Evolutionary conservation across 2,329 filamentous ascomycete genomes (phyloP).

Genomic region (Exophiala oligosperma): DNA sequence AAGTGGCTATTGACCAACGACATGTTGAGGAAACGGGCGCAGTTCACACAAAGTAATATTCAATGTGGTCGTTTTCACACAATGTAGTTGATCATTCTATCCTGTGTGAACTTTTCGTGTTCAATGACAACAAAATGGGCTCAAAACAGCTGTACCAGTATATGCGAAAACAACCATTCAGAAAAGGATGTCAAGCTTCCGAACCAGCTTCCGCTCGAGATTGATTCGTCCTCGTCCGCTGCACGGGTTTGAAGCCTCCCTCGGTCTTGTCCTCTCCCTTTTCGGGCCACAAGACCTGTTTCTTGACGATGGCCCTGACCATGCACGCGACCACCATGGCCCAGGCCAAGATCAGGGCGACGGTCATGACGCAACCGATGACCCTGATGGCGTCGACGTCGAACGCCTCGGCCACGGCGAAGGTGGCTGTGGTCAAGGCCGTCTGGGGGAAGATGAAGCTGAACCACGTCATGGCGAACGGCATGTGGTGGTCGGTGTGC

Average conservation of each 20-base stretch:
- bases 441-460: slow-evolving; percentile 82
- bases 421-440: slow-evolving; percentile 70
- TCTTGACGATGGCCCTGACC: slow-evolving; percentile 64
- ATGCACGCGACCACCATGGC: slow-evolving; percentile 68
- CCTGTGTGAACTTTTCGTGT: too few species aligned
- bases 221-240: not conserved
- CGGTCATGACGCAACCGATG: slow-evolving; percentile 66
- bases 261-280: slow-evolving; percentile 64
- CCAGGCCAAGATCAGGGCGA: slow-evolving; percentile 68
- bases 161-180: too few species aligned
- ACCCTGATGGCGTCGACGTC: slow-evolving; percentile 62
- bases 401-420: slow-evolving; percentile 66
- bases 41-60: too few species aligned
- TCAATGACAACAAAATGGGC: too few species aligned
- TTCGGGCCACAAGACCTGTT: slow-evolving; percentile 74
- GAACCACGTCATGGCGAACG: slow-evolving; percentile 84
- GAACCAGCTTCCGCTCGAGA: not conserved
- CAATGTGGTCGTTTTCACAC: too few species aligned
- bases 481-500: slow-evolving; percentile 49
- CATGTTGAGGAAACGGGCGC: too few species aligned
- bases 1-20: too few species aligned
- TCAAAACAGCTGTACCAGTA: too few species aligned
- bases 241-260: slow-evolving; percentile 50
- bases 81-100: too few species aligned
- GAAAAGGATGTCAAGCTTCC: too few species aligned